Base-by-base conservation (phyloP, 305 asterid species). In the Fraxinus velutina region DNA sequence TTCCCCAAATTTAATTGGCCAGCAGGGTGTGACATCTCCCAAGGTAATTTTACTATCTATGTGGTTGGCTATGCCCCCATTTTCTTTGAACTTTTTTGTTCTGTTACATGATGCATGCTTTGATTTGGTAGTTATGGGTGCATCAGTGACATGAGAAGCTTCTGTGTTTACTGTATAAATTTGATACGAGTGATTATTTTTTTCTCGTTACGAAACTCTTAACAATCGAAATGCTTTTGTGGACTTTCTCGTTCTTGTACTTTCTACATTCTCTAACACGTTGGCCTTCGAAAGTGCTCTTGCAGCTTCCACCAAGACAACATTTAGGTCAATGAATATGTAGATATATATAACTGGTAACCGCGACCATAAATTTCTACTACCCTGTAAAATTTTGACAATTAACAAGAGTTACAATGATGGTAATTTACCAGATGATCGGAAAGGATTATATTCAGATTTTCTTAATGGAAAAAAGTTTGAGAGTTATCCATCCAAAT, bases 21-120 rank as follows among this genome's bases (percentile, higher is more conserved):
- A 77, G 78, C 83, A 72, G 32, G 78, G 79, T 82, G 55, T 71
- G 73, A 52, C 77, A 39, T 79, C 86, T 81, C 82, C 85, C 27
- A 88, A 87, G 97, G 93, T 92, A 88, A 81, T 78, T 78, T 19
- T 6, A 27, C 19, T 57, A 33, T 66, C 68, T 52, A 34, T 7
- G 75, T 60, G 74, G 34, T 60, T 12, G 44, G 33, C 68, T 29
- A 6, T 62, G 37, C 9, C 22, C 24, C 17, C 3, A 33, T 55
- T 73, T 78, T 24, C n/a, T 36, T 32, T n/a, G 8, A 30, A 5
- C 17, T 71, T 71, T 30, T 71, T 32, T 71, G 52, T 8, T 64
- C 5, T 33, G 50, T 75, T 21, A 19, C 13, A n/a, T 73, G 44
- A 21, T 27, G 50, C 68, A 4, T 76, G 62, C 24, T 70, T 34